Evolutionary conservation across 2,329 filamentous ascomycete species (phyloP).

Genomic region (Aspergillus novofumigatus): DNA sequence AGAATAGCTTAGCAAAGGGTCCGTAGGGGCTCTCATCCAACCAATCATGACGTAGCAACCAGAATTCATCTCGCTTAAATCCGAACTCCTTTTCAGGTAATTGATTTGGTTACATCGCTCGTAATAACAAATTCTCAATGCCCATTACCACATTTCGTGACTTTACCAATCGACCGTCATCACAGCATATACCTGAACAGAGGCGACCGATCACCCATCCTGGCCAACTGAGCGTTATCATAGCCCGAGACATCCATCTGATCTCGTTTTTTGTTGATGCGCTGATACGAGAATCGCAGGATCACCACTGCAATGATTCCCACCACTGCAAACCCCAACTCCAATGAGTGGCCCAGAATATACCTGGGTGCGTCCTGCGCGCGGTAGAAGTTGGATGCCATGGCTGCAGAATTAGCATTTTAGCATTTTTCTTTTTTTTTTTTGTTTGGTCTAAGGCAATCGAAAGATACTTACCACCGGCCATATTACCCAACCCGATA

Average conservation of each 20-base stretch:
- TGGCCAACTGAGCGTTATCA: constrained; percentile 49
- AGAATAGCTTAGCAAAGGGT: background rate
- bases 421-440: background rate
- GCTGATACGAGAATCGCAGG: constrained; percentile 49
- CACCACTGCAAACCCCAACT: constrained; percentile 47
- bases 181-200: constrained; percentile 60
- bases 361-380: constrained; percentile 47
- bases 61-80: background rate
- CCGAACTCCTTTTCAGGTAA: background rate
- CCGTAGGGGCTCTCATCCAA: background rate
- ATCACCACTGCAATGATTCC: constrained; percentile 45
- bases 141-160: background rate
- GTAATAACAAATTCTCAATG: background rate
- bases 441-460: background rate
- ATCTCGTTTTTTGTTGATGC: constrained; percentile 57
- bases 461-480: constrained; percentile 26
- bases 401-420: constrained; percentile 41
- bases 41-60: background rate
- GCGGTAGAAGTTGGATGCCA: constrained; percentile 70
- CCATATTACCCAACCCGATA: constrained; percentile 56
- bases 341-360: constrained; percentile 48
- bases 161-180: background rate
- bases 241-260: constrained; percentile 41
- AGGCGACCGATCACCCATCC: constrained; percentile 57
- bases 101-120: background rate